Evolutionary conservation across 108 stramenopile species (phyloP), one percentile per base, ranked within the genome.

Genomic region (Asterionellopsis glacialis): DNA sequence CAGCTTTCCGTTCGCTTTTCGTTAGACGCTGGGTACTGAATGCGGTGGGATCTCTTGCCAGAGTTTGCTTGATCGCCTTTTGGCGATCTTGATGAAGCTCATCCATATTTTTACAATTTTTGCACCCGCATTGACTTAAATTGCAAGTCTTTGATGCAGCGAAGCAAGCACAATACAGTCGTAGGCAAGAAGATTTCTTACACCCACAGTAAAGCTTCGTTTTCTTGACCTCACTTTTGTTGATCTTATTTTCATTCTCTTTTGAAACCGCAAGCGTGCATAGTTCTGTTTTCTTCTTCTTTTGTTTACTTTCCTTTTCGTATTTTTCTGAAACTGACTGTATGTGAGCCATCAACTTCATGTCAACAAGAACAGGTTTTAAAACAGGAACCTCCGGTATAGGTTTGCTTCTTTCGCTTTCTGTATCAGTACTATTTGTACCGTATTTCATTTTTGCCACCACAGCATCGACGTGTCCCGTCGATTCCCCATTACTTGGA

Each of bases 1-100:
- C 75, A 38, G 84, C 84, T 55, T 69, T 67, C 11, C 82, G 74
- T 12, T 72, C 57, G 19, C 15, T 54, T 5, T 22, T 24, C 4
- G 52, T 25, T 24, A 15, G 25, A 27, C 21, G 21, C 15, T 22
- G 52, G 3, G 3, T 27, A n/a, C 15, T 26, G 52, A 54, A 54
- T 15, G 26, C 25, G 1, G 15, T 25, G 1, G 22, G 15, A 22
- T 54, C 25, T 15, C 25, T 24, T 4, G n/a, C 15, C 1, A 54
- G 52, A 5, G 22, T 2, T 4, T 22, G n/a, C 52, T 54, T 15
- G 52, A 54, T 27, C 2, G 52, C 52, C 22, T 54, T 22, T 22
- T n/a, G 52, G 4, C 52, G 21, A 9, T 24, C 25, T 26, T 24
- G 19, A 27, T 27, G n/a, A 2, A 22, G 52, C 5, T 26, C 52